phyloP scores from a whole-genome alignment of 345 rosid species.

The Anastatica hierochuntica region DNA sequence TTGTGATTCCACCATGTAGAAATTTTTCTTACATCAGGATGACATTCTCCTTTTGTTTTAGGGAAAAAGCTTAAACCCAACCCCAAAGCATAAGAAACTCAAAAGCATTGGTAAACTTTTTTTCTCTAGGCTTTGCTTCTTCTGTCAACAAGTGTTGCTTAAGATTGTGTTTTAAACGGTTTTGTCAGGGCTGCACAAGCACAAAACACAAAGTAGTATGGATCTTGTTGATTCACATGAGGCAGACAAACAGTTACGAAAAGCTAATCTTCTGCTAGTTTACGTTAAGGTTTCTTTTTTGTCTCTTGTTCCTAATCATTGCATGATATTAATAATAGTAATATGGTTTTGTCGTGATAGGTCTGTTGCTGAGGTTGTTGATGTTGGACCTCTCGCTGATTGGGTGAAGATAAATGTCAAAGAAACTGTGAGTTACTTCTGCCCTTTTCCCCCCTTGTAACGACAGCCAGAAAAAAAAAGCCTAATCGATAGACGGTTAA shows the following conservation, averaged over 20 bases:
- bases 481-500: too few relatives aligned
- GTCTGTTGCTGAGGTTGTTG: conserved; percentile 47
- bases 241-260: conserved; percentile 66
- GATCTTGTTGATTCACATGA: conserved; percentile 34
- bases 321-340: background rate
- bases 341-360: conserved; percentile 29
- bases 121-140: background rate
- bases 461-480: background rate
- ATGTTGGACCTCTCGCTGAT: conserved; percentile 82
- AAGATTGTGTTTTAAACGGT: conserved; percentile 1
- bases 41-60: conserved; percentile 18
- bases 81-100: conserved; percentile 63
- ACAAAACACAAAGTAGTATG: conserved; percentile 36
- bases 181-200: conserved; percentile 66
- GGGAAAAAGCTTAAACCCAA: conserved; percentile 49
- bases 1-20: background rate
- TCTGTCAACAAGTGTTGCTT: conserved; percentile 13
- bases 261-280: conserved; percentile 6
- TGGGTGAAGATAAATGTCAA: conserved; percentile 94
- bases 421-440: conserved; percentile 52
- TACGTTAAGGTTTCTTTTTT: background rate
- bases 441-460: conserved; percentile 5
- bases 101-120: conserved; percentile 79
- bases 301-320: background rate
- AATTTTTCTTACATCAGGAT: background rate